A percentile compares a stretch with the other conserved stretches of the same genome.
phyloP scores from a whole-genome alignment of 441 rosid species.

The Adansonia rubrostipa region DNA sequence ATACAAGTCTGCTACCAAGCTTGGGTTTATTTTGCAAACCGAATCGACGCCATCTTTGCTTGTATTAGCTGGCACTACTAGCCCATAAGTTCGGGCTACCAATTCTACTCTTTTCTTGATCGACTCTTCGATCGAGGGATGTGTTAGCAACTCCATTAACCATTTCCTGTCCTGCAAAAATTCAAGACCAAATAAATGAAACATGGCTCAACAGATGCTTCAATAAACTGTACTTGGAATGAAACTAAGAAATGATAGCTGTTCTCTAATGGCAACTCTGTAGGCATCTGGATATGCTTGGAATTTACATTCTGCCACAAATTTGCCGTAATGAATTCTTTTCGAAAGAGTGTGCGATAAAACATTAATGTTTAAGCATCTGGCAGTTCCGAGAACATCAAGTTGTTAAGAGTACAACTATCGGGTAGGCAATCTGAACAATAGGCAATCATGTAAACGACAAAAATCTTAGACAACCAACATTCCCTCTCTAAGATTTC shows the following conservation, averaged over 20 bases:
- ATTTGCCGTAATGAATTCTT: constrained; percentile 94
- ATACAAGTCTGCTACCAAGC: constrained; percentile 71
- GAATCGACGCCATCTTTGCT: constrained; percentile 45
- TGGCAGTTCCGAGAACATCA: not conserved
- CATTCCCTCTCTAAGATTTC: not conserved
- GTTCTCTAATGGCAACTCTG: constrained; percentile 64
- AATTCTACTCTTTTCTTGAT: constrained; percentile 74
- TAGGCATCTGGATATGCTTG: constrained; percentile 66
- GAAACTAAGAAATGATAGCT: constrained; percentile 38
- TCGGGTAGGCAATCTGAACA: not conserved
- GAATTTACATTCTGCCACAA: constrained; percentile 90
- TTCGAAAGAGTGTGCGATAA: constrained; percentile 76
- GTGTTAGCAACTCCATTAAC: constrained; percentile 75
- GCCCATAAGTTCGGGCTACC: constrained; percentile 73
- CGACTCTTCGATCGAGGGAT: constrained; percentile 63
- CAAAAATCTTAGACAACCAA: not conserved
- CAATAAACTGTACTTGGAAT: not conserved
- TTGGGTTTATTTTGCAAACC: constrained; percentile 75
- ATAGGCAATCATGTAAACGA: not conserved
- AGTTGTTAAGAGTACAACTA: not conserved
- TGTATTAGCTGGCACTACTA: constrained; percentile 54
- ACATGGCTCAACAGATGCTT: not conserved
- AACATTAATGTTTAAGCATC: not conserved
- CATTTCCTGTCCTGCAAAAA: constrained; percentile 57
- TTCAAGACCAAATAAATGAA: not conserved